Evolutionary conservation across 78 protist species (phyloP).

Genomic region (Cavenderia fasciculata): DNA sequence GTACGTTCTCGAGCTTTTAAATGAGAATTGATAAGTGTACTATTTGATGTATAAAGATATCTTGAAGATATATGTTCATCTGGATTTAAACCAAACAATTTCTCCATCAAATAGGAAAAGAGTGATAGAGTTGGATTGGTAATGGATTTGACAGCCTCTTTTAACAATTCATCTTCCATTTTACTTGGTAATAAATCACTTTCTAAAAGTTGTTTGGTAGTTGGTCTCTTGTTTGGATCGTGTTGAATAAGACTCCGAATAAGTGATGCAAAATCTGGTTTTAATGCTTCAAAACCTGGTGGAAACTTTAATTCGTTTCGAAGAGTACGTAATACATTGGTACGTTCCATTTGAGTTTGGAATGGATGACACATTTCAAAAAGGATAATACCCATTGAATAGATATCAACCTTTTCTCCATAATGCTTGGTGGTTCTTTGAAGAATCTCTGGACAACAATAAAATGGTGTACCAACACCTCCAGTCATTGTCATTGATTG

Average conservation of each 20-base stretch:
- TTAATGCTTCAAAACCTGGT: slow-evolving; percentile 75
- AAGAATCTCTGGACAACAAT: slow-evolving; percentile 75
- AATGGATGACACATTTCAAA: slow-evolving; percentile 84
- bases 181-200: slow-evolving; percentile 52
- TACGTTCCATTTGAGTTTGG: slow-evolving; percentile 78
- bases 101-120: slow-evolving; percentile 49
- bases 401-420: slow-evolving; percentile 82
- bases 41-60: slow-evolving; percentile 45
- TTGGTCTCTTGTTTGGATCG: slow-evolving; percentile 72
- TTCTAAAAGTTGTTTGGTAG: slow-evolving; percentile 56
- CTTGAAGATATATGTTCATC: slow-evolving; percentile 44
- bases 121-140: slow-evolving; percentile 57
- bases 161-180: slow-evolving; percentile 80
- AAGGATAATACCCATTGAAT: slow-evolving; percentile 79
- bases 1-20: slow-evolving; percentile 12
- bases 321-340: slow-evolving; percentile 18
- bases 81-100: slow-evolving; percentile 26
- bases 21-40: not conserved
- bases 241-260: slow-evolving; percentile 34
- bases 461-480: slow-evolving; percentile 86
- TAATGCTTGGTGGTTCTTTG: slow-evolving; percentile 48
- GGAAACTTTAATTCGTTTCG: slow-evolving; percentile 66
- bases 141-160: slow-evolving; percentile 69
- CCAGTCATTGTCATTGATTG: slow-evolving; percentile 62
- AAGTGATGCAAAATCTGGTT: slow-evolving; percentile 68